Evolutionary conservation across 2,329 filamentous ascomycete genomes (phyloP), one percentile per base, ranked within the genome.

Genomic region (Mycosphaerella sp.): DNA sequence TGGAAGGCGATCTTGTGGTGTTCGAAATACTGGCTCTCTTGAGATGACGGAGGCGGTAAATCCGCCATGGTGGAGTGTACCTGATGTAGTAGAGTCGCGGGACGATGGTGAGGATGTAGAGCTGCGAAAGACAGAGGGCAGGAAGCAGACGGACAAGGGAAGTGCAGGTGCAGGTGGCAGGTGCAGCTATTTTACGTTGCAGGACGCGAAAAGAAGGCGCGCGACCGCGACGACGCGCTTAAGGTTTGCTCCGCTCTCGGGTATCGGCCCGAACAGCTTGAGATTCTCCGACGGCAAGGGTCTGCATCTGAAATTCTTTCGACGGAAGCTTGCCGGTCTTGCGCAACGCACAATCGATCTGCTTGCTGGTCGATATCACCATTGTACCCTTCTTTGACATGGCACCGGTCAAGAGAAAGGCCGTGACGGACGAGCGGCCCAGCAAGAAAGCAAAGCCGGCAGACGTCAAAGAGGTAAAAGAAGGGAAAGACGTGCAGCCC

Each of bases 381-480:
- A 46, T 31, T 21, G 21, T 21, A 21, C 17, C 32, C 23, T 38
- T 29, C 42, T 50, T 50, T 43, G 40, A 32, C 57, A 77, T 77
- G 75, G 73, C 72, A 57, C 68, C 73, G 29, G 63, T 71, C 11
- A 77, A 77, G 65, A 66, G 75, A 53, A 76, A 75, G 59, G 75
- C 75, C 53, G 72, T 66, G 39, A 63, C 65, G 8, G 66, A 69
- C 23, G 68, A 70, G 48, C 62, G 68, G 48, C 66, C 69, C 6
- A 65, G 59, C 41, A 71, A 71, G 57, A 68, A 69, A 53, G 61
- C 59, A 39, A 68, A 66, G 53, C 45, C 59, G 38, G 58, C 72
- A 41, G 58, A 60, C 32, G 47, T 51, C n/a, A 62, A 64, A 39
- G 56, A 60, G 39, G 32, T 42, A 34, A 47, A 44, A 29, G 26